Conservation (phyloP, 2,329 filamentous ascomycete species). For the Trichocomaceae sp. region DNA sequence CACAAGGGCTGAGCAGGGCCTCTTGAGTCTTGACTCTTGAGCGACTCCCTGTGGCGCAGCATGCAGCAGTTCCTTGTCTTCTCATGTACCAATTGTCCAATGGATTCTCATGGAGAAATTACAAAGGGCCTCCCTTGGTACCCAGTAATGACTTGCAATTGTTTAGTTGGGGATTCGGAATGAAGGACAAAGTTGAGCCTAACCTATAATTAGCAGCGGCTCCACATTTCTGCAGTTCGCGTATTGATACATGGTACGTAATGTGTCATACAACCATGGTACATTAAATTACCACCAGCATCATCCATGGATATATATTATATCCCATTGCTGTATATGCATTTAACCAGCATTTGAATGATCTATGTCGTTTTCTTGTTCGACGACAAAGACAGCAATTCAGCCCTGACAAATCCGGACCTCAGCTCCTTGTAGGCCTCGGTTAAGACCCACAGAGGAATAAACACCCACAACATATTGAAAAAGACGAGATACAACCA, state of each 20-base stretch:
- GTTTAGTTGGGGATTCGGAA: background rate
- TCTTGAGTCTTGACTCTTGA: background rate
- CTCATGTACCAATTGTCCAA: too few relatives aligned
- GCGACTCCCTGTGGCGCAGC: constrained; percentile 3
- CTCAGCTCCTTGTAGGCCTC: constrained; percentile 45
- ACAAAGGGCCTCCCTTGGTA: background rate
- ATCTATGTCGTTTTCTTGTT: constrained; percentile 13
- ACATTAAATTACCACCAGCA: background rate
- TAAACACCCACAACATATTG: constrained; percentile 57
- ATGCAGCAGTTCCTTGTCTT: background rate
- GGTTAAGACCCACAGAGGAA: constrained; percentile 52
- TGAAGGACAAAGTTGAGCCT: background rate
- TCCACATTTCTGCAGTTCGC: background rate
- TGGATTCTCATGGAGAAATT: too few relatives aligned
- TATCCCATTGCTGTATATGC: background rate
- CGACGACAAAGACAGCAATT: constrained; percentile 14
- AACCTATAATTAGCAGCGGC: background rate
- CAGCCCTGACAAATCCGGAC: constrained; percentile 28
- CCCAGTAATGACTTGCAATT: background rate
- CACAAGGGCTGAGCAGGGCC: background rate
- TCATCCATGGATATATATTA: background rate
- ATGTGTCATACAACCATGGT: background rate
- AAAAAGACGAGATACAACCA: constrained; percentile 61
- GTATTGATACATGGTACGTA: background rate
- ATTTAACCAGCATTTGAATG: background rate